Evolutionary conservation across 2,329 filamentous ascomycete genomes (phyloP).

Genomic region (Moelleriella libera): DNA sequence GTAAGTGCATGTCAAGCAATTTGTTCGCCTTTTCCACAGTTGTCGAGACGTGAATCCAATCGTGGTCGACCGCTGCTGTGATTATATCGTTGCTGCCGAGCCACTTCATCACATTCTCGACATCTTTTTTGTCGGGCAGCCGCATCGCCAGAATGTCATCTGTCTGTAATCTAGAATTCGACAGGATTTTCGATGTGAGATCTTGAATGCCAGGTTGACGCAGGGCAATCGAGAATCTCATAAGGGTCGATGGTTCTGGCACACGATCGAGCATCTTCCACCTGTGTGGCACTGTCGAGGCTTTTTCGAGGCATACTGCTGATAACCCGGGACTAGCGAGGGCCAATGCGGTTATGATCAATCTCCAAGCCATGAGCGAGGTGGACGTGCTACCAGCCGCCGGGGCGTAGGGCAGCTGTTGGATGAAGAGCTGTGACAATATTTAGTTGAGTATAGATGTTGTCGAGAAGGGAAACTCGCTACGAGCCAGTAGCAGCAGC

Average conservation of each 20-base stretch:
- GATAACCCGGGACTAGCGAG: constrained; percentile 11
- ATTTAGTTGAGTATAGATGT: too few relatives aligned
- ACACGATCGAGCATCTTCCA: constrained; percentile 13
- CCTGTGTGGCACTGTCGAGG: constrained; percentile 13
- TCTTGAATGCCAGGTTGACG: constrained; percentile 15
- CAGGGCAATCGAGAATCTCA: constrained; percentile 18
- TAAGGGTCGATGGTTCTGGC: constrained; percentile 10
- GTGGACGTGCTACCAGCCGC: neutral
- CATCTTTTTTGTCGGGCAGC: constrained; percentile 16
- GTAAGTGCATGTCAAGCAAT: constrained; percentile 26
- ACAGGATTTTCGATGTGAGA: constrained; percentile 11
- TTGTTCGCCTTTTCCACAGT: constrained; percentile 23
- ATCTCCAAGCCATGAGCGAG: constrained; percentile 4
- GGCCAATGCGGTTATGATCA: constrained; percentile 7
- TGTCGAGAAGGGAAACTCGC: too few relatives aligned
- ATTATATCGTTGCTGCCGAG: constrained; percentile 22
- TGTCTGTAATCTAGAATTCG: constrained; percentile 16
- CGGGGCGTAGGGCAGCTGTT: too few relatives aligned
- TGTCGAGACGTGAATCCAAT: constrained; percentile 27
- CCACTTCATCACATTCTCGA: constrained; percentile 25
- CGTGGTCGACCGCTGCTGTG: constrained; percentile 16
- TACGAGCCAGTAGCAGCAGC: too few relatives aligned
- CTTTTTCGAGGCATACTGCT: constrained; percentile 13
- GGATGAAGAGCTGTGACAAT: too few relatives aligned
- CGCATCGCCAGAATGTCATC: constrained; percentile 22